Percentiles rank a stretch among this genome's conserved stretches.
Conservation (phyloP, 2,329 filamentous ascomycete species). For the Fusarium concolor region DNA sequence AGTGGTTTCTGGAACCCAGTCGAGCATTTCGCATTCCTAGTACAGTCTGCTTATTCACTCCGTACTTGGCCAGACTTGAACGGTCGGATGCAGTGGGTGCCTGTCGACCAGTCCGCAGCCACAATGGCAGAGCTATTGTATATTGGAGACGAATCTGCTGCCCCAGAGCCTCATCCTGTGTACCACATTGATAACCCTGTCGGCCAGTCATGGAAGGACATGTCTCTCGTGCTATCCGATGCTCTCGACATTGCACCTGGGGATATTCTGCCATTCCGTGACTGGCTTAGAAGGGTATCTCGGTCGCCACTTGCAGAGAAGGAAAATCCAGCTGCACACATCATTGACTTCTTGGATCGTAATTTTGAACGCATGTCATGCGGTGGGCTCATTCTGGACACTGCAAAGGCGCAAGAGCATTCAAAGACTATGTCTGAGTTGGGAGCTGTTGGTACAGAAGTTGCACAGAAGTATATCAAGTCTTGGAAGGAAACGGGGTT, state of each 20-base stretch:
- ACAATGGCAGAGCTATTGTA: constrained; percentile 26
- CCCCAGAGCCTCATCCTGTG: constrained; percentile 9
- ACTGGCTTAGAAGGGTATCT: background rate
- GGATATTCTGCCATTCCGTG: background rate
- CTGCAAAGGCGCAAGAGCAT: background rate
- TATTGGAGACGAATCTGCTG: background rate
- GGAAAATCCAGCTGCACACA: constrained; percentile 4
- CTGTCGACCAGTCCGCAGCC: constrained; percentile 53
- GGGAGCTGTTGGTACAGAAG: too few species aligned
- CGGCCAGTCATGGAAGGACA: constrained; percentile 33
- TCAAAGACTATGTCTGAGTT: too few species aligned
- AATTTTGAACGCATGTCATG: constrained; percentile 20
- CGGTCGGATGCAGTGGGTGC: constrained; percentile 58
- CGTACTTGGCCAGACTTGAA: constrained; percentile 55
- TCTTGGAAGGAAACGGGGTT: background rate
- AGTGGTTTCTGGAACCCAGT: constrained; percentile 66
- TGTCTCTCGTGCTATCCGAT: background rate
- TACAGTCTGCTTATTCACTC: constrained; percentile 62
- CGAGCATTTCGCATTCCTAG: constrained; percentile 62
- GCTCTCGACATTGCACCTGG: background rate
- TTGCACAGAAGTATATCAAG: too few species aligned
- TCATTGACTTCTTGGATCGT: background rate
- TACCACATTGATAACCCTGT: constrained; percentile 44
- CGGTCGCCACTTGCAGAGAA: background rate
- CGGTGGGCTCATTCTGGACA: constrained; percentile 9